These are phyloP conservation scores for Elaeis guineensis DNA, from an alignment of 176 grass and related monocot species.

Conservation along the genomic window DNA sequence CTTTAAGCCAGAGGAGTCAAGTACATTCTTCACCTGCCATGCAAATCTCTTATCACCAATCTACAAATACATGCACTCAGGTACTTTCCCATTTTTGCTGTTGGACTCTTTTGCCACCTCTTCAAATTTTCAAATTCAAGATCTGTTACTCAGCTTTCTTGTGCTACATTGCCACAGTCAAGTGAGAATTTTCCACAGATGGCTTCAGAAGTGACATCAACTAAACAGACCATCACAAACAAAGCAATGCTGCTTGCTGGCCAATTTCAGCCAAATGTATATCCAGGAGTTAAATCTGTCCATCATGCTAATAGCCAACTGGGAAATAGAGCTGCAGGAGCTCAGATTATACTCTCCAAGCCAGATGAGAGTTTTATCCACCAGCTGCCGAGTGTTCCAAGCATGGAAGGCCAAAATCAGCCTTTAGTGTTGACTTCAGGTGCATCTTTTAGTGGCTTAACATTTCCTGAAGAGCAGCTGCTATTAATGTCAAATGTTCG, in stretches of 20 bases:
- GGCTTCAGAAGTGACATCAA: conserved; percentile 22
- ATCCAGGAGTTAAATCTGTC: conserved; percentile 18
- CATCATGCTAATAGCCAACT: conserved; percentile 12
- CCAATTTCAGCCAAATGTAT: no score
- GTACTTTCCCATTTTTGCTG: neutral
- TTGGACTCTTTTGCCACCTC: no score
- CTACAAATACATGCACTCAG: neutral
- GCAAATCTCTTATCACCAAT: neutral
- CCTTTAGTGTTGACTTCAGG: conserved; percentile 22
- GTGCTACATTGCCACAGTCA: neutral
- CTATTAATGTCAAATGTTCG: conserved; percentile 26
- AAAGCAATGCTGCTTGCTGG: no score
- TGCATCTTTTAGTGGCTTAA: conserved; percentile 32
- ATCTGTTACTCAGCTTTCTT: neutral
- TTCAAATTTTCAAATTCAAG: no score
- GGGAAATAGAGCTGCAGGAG: conserved; percentile 22
- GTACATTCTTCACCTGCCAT: conserved; percentile 14
- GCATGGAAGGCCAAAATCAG: conserved; percentile 21
- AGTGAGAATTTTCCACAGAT: conserved; percentile 4
- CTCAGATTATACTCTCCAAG: conserved; percentile 16
- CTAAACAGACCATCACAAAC: neutral
- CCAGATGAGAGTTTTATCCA: conserved; percentile 19
- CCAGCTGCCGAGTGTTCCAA: conserved; percentile 19
- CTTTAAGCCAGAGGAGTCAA: conserved; percentile 28
- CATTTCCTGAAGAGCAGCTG: conserved; percentile 28